Evolutionary conservation across 257 asterid species (phyloP).

Genomic region (Gentiana straminea): DNA sequence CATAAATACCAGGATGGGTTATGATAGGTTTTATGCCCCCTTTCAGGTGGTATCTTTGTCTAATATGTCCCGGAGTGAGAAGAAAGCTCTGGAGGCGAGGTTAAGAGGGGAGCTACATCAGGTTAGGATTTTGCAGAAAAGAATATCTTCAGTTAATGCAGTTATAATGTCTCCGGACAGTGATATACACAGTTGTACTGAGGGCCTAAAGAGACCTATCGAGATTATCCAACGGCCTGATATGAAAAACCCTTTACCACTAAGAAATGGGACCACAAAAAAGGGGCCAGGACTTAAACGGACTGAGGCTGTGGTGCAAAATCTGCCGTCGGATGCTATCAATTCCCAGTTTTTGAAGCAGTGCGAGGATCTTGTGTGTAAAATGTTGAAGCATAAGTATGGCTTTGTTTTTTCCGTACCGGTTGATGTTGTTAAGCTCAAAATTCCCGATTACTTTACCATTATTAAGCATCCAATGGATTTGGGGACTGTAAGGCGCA

Average conservation of each 20-base stretch:
- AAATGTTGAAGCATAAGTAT: slow-evolving; percentile 46
- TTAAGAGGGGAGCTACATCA: slow-evolving; percentile 58
- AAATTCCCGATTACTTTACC: slow-evolving; percentile 61
- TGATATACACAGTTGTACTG: slow-evolving; percentile 30
- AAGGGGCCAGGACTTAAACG: slow-evolving; percentile 37
- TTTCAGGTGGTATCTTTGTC: slow-evolving; percentile 36
- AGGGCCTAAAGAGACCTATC: slow-evolving; percentile 35
- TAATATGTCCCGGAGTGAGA: slow-evolving; percentile 47
- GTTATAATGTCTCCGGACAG: slow-evolving; percentile 25
- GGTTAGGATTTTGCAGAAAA: slow-evolving; percentile 52
- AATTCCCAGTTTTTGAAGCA: slow-evolving; percentile 47
- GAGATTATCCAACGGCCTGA: slow-evolving; percentile 27
- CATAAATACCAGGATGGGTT: slow-evolving; percentile 23
- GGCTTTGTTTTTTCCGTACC: slow-evolving; percentile 67
- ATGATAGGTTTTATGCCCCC: slow-evolving; percentile 46
- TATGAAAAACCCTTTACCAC: slow-evolving; percentile 26
- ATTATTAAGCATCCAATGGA: slow-evolving; percentile 92
- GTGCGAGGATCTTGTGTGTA: slow-evolving; percentile 46
- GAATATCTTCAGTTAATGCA: slow-evolving; percentile 26
- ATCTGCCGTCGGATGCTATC: slow-evolving; percentile 21
- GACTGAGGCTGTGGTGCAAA: slow-evolving; percentile 16
- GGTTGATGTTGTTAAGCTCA: slow-evolving; percentile 52
- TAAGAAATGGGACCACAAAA: slow-evolving; percentile 48
- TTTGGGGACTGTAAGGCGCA: slow-evolving; percentile 60
- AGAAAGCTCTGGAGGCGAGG: slow-evolving; percentile 43